phyloP scores from a whole-genome alignment of 139 green algal species.

The Microglena sp. region DNA sequence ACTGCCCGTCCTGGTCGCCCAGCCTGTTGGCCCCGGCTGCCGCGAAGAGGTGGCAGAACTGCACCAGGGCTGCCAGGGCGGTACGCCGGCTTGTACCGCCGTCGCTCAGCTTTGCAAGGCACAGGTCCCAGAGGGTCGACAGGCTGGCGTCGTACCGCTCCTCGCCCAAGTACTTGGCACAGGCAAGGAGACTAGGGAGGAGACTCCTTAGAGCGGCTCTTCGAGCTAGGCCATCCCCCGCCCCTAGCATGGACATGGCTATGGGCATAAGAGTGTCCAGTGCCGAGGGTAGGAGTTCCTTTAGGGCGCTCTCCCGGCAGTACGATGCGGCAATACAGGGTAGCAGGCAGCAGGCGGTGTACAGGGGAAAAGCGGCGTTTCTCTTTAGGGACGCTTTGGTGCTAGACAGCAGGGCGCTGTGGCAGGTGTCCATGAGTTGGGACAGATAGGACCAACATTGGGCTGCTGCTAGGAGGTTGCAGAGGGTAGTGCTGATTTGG shows the following conservation, averaged over 20 bases:
- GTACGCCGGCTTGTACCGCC: conserved; percentile 2
- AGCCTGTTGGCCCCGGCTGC: conserved; percentile 4
- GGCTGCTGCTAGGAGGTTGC: neutral
- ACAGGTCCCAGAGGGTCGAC: neutral
- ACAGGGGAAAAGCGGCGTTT: neutral
- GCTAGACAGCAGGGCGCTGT: neutral
- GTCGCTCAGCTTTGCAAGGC: neutral
- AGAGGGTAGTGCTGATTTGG: too few relatives aligned
- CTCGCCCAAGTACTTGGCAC: neutral
- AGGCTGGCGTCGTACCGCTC: neutral
- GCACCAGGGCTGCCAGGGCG: conserved; percentile 17
- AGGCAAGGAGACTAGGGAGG: neutral
- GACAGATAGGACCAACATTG: neutral
- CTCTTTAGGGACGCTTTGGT: neutral
- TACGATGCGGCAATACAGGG: too few relatives aligned
- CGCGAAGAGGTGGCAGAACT: neutral
- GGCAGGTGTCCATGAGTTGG: neutral
- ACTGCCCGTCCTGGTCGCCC: neutral
- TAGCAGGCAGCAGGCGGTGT: neutral
- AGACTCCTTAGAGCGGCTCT: neutral
- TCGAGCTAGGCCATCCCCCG: neutral
- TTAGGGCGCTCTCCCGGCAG: too few relatives aligned
- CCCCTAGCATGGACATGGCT: neutral
- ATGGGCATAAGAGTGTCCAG: too few relatives aligned
- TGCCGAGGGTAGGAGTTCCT: too few relatives aligned